A percentile compares a stretch with the other conserved stretches of the same genome.
Conservation (phyloP, 305 asterid species). For the Rubia peregrina region DNA sequence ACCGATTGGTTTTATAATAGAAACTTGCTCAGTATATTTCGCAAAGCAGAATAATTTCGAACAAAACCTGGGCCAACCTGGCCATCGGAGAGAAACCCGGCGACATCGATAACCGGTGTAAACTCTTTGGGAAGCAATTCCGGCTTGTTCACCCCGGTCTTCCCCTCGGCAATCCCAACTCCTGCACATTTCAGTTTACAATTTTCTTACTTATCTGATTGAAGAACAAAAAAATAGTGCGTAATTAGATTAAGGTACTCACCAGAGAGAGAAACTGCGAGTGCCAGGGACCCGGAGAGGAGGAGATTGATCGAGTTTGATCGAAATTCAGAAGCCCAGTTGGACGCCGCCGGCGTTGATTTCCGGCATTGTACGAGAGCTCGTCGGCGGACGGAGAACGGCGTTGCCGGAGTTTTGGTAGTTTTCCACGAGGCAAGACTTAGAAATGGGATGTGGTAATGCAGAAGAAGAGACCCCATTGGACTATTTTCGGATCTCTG, state of each 20-base stretch:
- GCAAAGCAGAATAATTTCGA: background rate
- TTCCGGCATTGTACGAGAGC: background rate
- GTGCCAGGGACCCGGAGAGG: slow-evolving; percentile 61
- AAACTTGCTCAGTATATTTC: background rate
- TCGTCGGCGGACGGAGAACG: background rate
- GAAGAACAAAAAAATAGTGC: background rate
- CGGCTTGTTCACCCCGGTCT: slow-evolving; percentile 84
- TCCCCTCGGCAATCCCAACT: slow-evolving; percentile 66
- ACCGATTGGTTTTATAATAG: no score
- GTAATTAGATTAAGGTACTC: slow-evolving; percentile 5
- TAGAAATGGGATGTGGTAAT: background rate
- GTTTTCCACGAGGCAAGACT: background rate
- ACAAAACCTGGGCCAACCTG: slow-evolving; percentile 76
- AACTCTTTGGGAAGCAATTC: slow-evolving; percentile 83
- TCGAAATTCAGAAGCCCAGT: slow-evolving; percentile 29
- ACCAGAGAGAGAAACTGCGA: slow-evolving; percentile 62
- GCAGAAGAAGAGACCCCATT: slow-evolving; percentile 13
- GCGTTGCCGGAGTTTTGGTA: background rate
- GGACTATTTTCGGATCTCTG: background rate
- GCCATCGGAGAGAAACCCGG: slow-evolving; percentile 92
- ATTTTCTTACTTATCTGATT: background rate
- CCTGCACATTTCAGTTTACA: slow-evolving; percentile 32
- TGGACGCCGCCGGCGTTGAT: background rate
- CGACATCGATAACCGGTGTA: slow-evolving; percentile 78
- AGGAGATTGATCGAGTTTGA: slow-evolving; percentile 48